Conservation (phyloP, 108 stramenopile genomes). For the Cyclotella sp. region DNA sequence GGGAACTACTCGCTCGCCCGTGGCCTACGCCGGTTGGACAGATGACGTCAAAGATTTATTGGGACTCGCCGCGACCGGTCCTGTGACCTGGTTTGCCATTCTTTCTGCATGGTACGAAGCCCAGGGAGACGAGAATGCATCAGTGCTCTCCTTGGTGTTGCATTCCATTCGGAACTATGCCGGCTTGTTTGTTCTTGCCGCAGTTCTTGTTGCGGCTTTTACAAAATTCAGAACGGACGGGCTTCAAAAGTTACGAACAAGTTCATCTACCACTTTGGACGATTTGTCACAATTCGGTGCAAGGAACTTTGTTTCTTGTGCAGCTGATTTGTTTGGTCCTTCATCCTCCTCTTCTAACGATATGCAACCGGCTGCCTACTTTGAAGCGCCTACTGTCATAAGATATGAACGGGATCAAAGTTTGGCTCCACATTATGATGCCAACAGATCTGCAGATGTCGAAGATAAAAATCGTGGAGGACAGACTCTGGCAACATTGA, state of each 20-base stretch:
- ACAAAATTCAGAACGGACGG: constrained; percentile 60
- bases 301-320: constrained; percentile 57
- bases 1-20: constrained; percentile 66
- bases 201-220: constrained; percentile 52
- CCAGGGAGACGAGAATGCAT: constrained; percentile 19
- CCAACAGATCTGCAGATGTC: constrained; percentile 71
- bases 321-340: constrained; percentile 58
- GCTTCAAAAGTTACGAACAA: constrained; percentile 65
- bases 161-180: constrained; percentile 73
- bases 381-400: constrained; percentile 83
- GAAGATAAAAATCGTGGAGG: constrained; percentile 85
- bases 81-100: constrained; percentile 74
- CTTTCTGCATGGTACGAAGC: constrained; percentile 66
- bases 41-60: constrained; percentile 75
- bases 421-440: constrained; percentile 83
- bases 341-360: constrained; percentile 3
- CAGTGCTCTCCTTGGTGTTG: constrained; percentile 48
- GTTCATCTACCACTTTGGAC: constrained; percentile 76
- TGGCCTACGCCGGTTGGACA: constrained; percentile 84
- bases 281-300: constrained; percentile 58
- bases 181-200: constrained; percentile 52
- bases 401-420: constrained; percentile 74
- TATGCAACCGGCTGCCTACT: constrained; percentile 52
- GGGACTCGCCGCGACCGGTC: constrained; percentile 73
- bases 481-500: constrained; percentile 76